Base-by-base conservation (phyloP, 495 filamentous ascomycete genomes). In the Hyaloscypha variabilis region DNA sequence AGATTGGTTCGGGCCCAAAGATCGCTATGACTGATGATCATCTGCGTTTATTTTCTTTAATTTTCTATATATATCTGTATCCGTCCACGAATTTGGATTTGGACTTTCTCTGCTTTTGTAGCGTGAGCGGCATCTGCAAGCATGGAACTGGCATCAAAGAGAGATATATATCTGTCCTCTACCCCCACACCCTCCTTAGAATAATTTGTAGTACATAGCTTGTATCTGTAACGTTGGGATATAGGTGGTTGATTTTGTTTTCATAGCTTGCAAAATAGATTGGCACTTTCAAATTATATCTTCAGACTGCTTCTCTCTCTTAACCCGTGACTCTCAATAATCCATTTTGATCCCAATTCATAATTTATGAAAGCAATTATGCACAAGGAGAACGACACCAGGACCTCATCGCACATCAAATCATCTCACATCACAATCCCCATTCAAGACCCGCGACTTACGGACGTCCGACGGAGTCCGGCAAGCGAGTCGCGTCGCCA, bases 401-500 rank as follows among this genome's bases (percentile, higher is more conserved):
- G n/a, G n/a, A n/a, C n/a, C n/a, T n/a, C n/a, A n/a, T n/a, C n/a
- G n/a, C n/a, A n/a, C n/a, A n/a, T n/a, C n/a, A n/a, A n/a, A n/a
- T n/a, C n/a, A n/a, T n/a, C n/a, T n/a, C n/a, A n/a, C n/a, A n/a
- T n/a, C n/a, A n/a, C n/a, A n/a, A n/a, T n/a, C n/a, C n/a, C n/a
- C n/a, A n/a, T n/a, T n/a, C 39, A 17, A 46, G 39, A 19, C 11
- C 4, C 13, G 39, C 10, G 39, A 17, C 13, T 46, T 46, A 46
- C 39, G 39, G 39, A 46, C 39, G 39, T 46, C 39, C 39, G 39
- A 46, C 39, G 39, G 39, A 46, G 39, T 46, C 39, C 39, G 39
- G 17, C 6, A 46, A 46, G 39, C 39, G 39, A 46, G 39, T 17
- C 13, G 31, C 31, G 13, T 13, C 5, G 31, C 31, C n/a, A 13